Evolutionary conservation across 495 filamentous ascomycete species (phyloP), one percentile per base, ranked within the genome.

Genomic region (Tetracladium marchalianum): DNA sequence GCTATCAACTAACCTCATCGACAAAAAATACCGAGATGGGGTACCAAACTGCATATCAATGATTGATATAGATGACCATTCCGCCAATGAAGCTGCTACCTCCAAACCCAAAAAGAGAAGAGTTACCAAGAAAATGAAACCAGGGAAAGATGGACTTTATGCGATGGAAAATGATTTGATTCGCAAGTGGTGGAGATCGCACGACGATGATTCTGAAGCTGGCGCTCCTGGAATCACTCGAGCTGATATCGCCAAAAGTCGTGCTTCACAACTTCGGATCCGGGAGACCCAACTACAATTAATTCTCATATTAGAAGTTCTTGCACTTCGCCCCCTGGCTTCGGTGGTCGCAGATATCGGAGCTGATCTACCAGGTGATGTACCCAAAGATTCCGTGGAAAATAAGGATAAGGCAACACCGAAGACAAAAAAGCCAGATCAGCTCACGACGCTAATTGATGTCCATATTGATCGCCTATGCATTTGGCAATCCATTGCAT

Each of bases 401-500:
- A 38, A 57, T 22, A 5, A 58, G 31, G 46, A 57, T 50, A 47
- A 59, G 56, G 36, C 52, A 43, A 18, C 40, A 48, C 50, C 52
- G 5, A 60, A 62, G 19, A 60, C 69, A 22, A 58, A 64, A 10
- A 69, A 65, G 41, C 46, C 63, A 1, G 81, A 78, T 57, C 79
- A 49, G 15, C 35, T 56, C 3, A 33, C 40, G 6, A 75, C 48
- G 1, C 71, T 89, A 16, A 70, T 98, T 7, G 90, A 97, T 54
- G 66, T 94, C 4, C 80, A 94, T 41, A 75, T 94, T 10, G 93
- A 98, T 60, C 78, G 88, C 31, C 70, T 98, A 17, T 93, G 88
- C 59, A 98, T 98, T 34, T 98, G 93, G 93, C 89, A 95, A 57
- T 87, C 88, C n/a, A 77, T 85, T 42, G 73, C 76, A 10, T 61